Evolutionary conservation across 169 alveolate species (phyloP).

Genomic region (Plasmodium gonderi): DNA sequence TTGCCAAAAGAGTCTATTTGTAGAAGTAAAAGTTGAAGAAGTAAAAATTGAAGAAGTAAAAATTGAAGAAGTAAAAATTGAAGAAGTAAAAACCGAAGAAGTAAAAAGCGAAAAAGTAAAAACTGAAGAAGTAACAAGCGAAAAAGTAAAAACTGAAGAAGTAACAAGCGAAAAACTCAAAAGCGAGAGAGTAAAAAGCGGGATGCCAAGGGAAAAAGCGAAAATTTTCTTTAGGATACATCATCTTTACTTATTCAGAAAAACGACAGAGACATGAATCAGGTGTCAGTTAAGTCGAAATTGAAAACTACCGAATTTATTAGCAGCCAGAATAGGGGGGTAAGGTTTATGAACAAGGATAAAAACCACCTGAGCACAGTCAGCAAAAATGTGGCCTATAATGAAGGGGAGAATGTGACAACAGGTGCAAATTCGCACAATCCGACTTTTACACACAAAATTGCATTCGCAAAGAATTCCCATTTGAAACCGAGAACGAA

Average conservation of each 20-base stretch:
- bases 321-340: constrained; percentile 61
- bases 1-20: not conserved
- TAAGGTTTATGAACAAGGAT: constrained; percentile 37
- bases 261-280: constrained; percentile 48
- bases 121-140: not conserved
- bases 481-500: constrained; percentile 21
- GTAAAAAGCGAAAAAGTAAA: not conserved
- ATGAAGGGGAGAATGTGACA: no score
- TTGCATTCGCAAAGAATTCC: constrained; percentile 11
- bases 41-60: no score
- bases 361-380: constrained; percentile 19
- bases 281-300: constrained; percentile 27
- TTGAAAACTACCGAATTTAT: constrained; percentile 33
- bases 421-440: not conserved
- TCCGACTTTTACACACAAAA: constrained; percentile 7
- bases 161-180: not conserved
- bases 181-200: not conserved
- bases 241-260: not conserved
- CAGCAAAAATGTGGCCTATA: constrained; percentile 12
- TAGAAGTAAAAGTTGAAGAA: no score
- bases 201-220: not conserved
- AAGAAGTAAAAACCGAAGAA: not conserved
- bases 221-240: not conserved
- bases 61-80: no score
- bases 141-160: not conserved